Conservation (phyloP, 208 protist species). For the Leishmania guyanensis region DNA sequence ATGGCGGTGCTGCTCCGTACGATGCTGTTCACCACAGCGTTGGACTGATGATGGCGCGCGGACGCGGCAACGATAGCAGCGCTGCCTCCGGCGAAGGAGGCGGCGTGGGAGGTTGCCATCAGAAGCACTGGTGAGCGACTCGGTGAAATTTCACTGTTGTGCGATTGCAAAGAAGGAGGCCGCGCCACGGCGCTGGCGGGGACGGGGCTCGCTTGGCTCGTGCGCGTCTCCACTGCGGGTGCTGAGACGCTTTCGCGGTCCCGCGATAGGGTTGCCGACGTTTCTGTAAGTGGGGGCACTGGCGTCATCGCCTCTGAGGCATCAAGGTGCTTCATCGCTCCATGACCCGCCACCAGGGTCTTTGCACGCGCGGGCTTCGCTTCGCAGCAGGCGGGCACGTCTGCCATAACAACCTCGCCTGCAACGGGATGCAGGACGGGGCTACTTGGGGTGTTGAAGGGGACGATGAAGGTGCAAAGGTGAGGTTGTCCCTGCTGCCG, state of each 20-base stretch:
- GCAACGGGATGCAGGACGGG: constrained; percentile 10
- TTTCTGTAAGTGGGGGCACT: not conserved
- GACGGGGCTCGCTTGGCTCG: not conserved
- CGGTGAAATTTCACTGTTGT: not conserved
- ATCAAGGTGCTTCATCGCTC: not conserved
- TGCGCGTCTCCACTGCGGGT: not conserved
- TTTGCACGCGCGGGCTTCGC: not conserved
- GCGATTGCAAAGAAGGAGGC: not conserved
- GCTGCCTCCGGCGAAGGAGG: not conserved
- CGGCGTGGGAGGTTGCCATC: constrained; percentile 8
- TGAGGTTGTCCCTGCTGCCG: not conserved
- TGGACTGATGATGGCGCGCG: constrained; percentile 17
- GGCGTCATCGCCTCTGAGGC: not conserved
- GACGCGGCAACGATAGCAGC: not conserved
- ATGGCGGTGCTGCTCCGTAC: constrained; percentile 20
- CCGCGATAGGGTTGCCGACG: not conserved
- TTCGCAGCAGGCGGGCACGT: constrained; percentile 6
- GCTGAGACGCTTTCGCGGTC: not conserved
- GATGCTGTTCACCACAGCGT: constrained; percentile 24
- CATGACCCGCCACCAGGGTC: not conserved
- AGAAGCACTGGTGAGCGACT: constrained; percentile 12
- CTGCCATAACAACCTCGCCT: constrained; percentile 17
- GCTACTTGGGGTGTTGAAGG: not conserved
- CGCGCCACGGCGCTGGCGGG: not conserved
- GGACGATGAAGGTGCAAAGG: not conserved